Base-by-base conservation (phyloP, 495 filamentous ascomycete species). In the Penicillium malachiteum region DNA sequence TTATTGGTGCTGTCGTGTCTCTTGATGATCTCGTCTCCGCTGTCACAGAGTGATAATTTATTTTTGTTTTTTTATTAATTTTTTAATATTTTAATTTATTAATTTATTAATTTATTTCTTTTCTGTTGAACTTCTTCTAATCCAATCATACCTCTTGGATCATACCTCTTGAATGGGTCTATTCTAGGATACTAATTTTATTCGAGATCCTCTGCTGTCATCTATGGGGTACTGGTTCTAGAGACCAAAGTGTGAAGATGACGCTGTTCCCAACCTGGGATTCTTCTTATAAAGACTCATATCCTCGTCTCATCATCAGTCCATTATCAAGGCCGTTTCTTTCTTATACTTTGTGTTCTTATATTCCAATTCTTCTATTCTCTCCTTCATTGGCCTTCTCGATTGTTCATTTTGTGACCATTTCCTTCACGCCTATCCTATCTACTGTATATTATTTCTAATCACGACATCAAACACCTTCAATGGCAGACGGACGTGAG, bases 401-500 rank as follows among this genome's bases (percentile, higher is more conserved):
- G 3, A 17, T 34, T 45, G 16, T 57, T 21, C n/a, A 47, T 52
- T 47, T 37, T 55, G 11, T 37, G 16, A 14, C 17, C 48, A 13
- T 31, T 35, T 17, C 14, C 35, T 41, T 18, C 48, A 16, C 33
- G 34, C 33, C 21, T 17, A 26, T 48, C 45, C 32, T 41, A 50
- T 47, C 39, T 53, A 55, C 52, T 18, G 7, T 48, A 26, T 13
- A 50, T 52, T 54, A 30, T 51, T 52, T 56, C n/a, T 67, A 64
- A 62, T 65, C 61, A 34, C 37, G 33, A 14, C 48, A 39, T 17
- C 50, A n/a, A 46, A 45, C 35, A 33, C 33, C n/a, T 16, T 40
- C 63, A 59, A 86, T 87, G 84, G 78, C 82, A 52, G 84, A 87
- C 74, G 83, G 83, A 71, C 70, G 82, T 86, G 72, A 78, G 81